Evolutionary conservation across 1,139 yeast species (phyloP), one percentile per base, ranked within the genome.

Genomic region (Pichia inconspicua): DNA sequence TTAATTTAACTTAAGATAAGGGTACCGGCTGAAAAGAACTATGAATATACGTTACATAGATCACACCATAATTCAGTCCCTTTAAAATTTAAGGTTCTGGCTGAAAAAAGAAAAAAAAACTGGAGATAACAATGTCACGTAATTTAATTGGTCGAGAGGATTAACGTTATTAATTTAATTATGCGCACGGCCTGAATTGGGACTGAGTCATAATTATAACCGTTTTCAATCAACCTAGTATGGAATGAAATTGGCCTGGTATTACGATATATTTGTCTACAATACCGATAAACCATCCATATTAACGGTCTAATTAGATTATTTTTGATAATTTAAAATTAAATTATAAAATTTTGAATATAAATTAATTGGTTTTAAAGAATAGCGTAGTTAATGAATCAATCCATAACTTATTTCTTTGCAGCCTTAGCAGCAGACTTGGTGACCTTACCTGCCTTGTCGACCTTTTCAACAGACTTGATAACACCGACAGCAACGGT

Each of bases 401-500:
- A 44, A 42, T 27, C 44, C 37, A 52, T 17, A 25, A 50, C 71
- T 84, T 90, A 90, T 83, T 90, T 88, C 90, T 89, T 90, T 72
- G 84, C 84, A 75, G 97, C 97, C 89, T 92, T 92, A 70, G 77
- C 82, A 73, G 97, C 97, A 76, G 98, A 95, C 90, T 92, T 92
- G 92, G 98, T 92, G 68, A 92, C 96, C 92, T 92, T 92, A 80
- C 95, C 95, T 50, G 67, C 67, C 77, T 80, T 82, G 78, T 84
- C 94, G 62, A 94, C 71, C 87, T 92, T 92, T 72, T 82, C 96
- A 69, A 92, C 97, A 65, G 94, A 77, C 87, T 90, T 90, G 92
- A 90, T 88, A 73, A 90, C 97, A 88, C 97, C 97, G 73, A 90
- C 97, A 72, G 97, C 97, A 68, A 90, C 97, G 65, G 97, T 89